Base-by-base conservation (phyloP, 371 early-diverging fungal genomes). In the Parasitella parasitica region DNA sequence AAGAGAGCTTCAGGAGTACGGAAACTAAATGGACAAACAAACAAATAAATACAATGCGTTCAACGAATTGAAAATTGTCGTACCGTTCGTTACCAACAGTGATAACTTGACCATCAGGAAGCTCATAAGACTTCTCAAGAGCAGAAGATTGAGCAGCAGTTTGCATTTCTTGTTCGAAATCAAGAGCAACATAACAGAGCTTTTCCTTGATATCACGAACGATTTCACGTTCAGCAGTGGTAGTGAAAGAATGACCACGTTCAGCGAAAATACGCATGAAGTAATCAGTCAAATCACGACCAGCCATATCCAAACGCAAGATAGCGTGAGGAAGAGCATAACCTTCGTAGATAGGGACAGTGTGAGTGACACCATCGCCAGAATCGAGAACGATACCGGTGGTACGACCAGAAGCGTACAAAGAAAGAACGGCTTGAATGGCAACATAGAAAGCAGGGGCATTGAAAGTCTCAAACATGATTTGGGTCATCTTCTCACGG, bases 361-460 rank as follows among this genome's bases (percentile, higher is more conserved):
- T 95, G 91, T 99, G 99, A 70, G 99, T 92, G 63, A 99, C 99
- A 94, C 99, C 99, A 84, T 99, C 99, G 78, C 99, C 99, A 61
- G 99, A 99, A 85, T 99, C 99, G 53, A 99, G 89, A 60, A 99
- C 99, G 68, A 99, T 97, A 91, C 99, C 99, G 60, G 99, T 99
- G 70, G 99, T 99, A 89, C 99, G 96, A 76, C 99, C 99, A 66
- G 99, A 96, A 64, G 98, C 98, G 84, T 97, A 96, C 41, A 98
- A 86, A 64, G 97, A 97, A 55, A 99, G 87, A 16, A 97, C 98
- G 64, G 98, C 98, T 77, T 99, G 99, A 80, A 99, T 99, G 71
- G 98, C 93, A 65, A 99, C 97, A 84, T 99, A 99, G 92, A 99
- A 93, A 54, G 97, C 97, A 63, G 99, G 99, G 49, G 91, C 90